phyloP scores from a whole-genome alignment of 768 basidiomycete genomes.

The Lactarius vividus region DNA sequence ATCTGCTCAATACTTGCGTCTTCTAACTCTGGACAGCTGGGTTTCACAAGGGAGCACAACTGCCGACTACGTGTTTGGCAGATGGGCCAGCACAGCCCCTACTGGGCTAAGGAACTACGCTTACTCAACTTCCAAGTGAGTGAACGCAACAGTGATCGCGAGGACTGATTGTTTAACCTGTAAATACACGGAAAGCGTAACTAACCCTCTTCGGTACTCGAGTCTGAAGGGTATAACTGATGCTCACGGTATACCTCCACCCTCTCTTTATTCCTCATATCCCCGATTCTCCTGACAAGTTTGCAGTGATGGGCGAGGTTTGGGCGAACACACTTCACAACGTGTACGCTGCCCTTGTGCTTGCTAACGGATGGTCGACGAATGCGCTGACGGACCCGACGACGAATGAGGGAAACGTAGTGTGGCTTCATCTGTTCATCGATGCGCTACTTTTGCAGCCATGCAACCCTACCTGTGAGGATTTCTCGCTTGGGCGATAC shows the following conservation, averaged over 20 bases:
- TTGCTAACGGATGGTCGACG: conserved; percentile 31
- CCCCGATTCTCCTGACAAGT: neutral
- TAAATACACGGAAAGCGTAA: conserved; percentile 8
- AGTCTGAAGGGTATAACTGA: conserved; percentile 40
- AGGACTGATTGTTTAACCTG: conserved; percentile 6
- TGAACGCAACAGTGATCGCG: conserved; percentile 31
- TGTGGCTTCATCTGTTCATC: conserved; percentile 51
- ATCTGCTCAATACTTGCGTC: neutral
- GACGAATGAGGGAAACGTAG: conserved; percentile 46
- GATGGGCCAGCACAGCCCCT: conserved; percentile 51
- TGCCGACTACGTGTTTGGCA: conserved; percentile 41
- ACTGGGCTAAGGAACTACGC: conserved; percentile 54
- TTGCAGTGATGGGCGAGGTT: conserved; percentile 53
- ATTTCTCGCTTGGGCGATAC: neutral
- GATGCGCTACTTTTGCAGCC: conserved; percentile 47
- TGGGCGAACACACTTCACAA: conserved; percentile 47
- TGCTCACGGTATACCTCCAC: conserved; percentile 43
- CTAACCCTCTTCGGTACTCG: conserved; percentile 47
- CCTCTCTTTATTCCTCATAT: neutral
- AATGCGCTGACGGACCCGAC: conserved; percentile 41
- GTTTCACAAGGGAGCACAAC: conserved; percentile 40
- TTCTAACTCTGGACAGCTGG: conserved; percentile 30
- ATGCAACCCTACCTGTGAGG: conserved; percentile 49
- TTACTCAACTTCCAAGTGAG: conserved; percentile 53
- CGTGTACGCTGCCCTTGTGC: conserved; percentile 36